These are phyloP conservation scores for Metschnikowia matae DNA, from an alignment of 805 yeast genomes.

Conservation along the genomic window DNA sequence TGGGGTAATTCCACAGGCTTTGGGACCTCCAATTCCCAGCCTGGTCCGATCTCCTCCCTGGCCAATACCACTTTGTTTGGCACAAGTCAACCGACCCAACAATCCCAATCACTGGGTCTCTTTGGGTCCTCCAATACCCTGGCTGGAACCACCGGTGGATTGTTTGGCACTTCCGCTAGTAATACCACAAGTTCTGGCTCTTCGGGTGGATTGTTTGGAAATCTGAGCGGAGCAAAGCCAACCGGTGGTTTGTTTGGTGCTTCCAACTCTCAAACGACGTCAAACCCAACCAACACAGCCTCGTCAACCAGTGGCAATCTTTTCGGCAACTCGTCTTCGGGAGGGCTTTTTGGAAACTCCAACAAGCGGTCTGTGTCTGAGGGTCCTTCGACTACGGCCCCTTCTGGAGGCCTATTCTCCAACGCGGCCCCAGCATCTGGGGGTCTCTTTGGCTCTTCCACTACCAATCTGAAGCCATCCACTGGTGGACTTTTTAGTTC, in stretches of 20 bases:
- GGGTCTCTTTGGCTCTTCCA: slow-evolving; percentile 5
- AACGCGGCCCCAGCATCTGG: neutral
- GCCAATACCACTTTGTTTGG: slow-evolving; percentile 3
- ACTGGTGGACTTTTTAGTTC: neutral
- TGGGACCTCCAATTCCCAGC: slow-evolving; percentile 3
- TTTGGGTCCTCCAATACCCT: slow-evolving; percentile 5
- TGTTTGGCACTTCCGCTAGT: slow-evolving; percentile 1
- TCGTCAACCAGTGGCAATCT: slow-evolving; percentile 1
- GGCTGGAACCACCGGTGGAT: neutral
- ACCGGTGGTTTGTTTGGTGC: slow-evolving; percentile 2
- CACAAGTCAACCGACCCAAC: neutral
- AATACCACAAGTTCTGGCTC: neutral
- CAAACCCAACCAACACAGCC: neutral
- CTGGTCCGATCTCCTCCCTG: neutral
- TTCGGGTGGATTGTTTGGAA: slow-evolving; percentile 6
- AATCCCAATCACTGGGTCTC: slow-evolving; percentile 2
- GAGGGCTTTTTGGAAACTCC: slow-evolving; percentile 6
- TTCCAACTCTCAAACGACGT: neutral
- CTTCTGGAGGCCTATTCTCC: slow-evolving; percentile 2
- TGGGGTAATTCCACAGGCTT: slow-evolving; percentile 17
- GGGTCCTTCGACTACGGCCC: slow-evolving; percentile 1
- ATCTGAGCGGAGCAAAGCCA: neutral
- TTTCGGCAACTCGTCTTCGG: slow-evolving; percentile 5
- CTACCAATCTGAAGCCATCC: neutral
- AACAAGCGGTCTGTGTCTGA: slow-evolving; percentile 3